Conservation (phyloP, 257 asterid species). For the Primulina tabacum region DNA sequence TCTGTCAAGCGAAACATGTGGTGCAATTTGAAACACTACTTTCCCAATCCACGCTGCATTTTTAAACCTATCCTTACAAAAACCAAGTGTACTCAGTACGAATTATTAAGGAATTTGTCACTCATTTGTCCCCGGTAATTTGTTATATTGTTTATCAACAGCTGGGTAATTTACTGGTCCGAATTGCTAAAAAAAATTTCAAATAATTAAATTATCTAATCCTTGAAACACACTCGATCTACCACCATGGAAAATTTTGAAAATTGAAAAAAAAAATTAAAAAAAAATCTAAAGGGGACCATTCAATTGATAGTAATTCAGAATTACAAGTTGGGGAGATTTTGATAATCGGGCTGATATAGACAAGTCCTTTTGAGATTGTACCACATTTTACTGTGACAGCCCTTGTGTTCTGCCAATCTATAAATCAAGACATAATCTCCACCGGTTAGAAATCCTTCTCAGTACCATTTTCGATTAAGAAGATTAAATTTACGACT, state of each 20-base stretch:
- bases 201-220: not conserved
- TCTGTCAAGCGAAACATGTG: conserved; percentile 27
- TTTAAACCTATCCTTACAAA: too few relatives aligned
- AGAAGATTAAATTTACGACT: not conserved
- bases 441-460: too few relatives aligned
- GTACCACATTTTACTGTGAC: conserved; percentile 8
- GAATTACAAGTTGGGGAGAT: not conserved
- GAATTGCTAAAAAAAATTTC: not conserved
- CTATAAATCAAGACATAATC: not conserved
- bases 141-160: conserved; percentile 17
- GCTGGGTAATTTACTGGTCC: conserved; percentile 28
- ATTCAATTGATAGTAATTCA: conserved; percentile 11
- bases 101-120: conserved; percentile 20
- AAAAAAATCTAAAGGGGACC: conserved; percentile 3
- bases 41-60: conserved; percentile 16
- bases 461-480: not conserved
- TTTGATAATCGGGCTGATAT: conserved; percentile 29
- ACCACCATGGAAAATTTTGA: not conserved
- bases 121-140: not conserved
- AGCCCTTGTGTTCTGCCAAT: not conserved
- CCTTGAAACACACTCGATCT: not conserved
- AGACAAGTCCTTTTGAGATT: conserved; percentile 32
- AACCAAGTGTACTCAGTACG: conserved; percentile 5
- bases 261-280: not conserved
- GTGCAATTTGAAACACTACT: conserved; percentile 22